These are phyloP conservation scores for Anisodus tanguticus DNA, from an alignment of 257 asterid species.

Conservation along the genomic window DNA sequence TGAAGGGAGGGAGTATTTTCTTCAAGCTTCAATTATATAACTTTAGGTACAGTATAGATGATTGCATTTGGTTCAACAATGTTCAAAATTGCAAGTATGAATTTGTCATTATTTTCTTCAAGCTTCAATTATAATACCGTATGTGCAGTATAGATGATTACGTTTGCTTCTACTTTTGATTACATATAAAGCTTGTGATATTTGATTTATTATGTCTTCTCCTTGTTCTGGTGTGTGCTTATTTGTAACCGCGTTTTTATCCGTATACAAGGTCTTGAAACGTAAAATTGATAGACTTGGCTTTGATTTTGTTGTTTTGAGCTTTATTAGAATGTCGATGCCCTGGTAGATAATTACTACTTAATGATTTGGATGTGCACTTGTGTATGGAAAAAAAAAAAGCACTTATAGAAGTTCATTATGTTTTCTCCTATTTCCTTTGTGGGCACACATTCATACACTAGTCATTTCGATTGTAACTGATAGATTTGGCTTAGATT, in stretches of 20 bases:
- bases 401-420: background rate
- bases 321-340: background rate
- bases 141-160: background rate
- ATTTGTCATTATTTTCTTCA: background rate
- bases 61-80: slow-evolving; percentile 8
- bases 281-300: background rate
- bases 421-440: background rate
- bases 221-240: background rate
- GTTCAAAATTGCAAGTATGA: slow-evolving; percentile 79
- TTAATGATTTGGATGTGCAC: background rate
- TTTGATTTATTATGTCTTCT: background rate
- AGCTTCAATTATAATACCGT: background rate
- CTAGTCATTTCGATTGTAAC: slow-evolving; percentile 9
- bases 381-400: background rate
- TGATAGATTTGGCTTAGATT: background rate
- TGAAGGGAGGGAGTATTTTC: background rate
- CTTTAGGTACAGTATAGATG: background rate
- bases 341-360: slow-evolving; percentile 19
- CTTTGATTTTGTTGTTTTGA: background rate
- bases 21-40: background rate
- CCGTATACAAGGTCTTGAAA: background rate
- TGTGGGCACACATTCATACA: background rate
- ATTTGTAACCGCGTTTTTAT: background rate
- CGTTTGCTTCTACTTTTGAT: background rate
- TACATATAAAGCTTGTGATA: background rate